Evolutionary conservation across 2,329 filamentous ascomycete genomes (phyloP).

Genomic region (Talaromyces sp.): DNA sequence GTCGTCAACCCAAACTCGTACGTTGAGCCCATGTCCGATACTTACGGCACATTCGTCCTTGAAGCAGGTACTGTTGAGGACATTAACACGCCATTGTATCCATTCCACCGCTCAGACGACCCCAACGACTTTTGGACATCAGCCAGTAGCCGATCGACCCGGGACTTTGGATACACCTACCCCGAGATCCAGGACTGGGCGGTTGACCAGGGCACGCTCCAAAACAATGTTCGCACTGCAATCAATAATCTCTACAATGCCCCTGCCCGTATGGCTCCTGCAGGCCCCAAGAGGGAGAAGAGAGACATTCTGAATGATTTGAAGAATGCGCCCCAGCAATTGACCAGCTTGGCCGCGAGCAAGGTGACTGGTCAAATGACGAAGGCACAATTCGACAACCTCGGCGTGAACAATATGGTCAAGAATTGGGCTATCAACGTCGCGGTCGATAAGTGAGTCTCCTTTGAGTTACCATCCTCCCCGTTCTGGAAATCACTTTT

Average conservation of each 20-base stretch:
- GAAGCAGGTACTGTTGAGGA: conserved; percentile 53
- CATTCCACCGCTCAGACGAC: conserved; percentile 57
- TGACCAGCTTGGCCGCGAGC: neutral
- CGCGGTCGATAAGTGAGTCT: conserved; percentile 40
- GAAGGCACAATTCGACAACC: conserved; percentile 19
- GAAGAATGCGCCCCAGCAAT: neutral
- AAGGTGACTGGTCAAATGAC: conserved; percentile 18
- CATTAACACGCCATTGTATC: conserved; percentile 57
- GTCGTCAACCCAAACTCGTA: conserved; percentile 65
- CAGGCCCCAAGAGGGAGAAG: neutral
- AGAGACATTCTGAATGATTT: neutral
- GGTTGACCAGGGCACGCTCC: conserved; percentile 34
- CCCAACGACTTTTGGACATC: conserved; percentile 64
- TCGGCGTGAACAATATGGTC: conserved; percentile 30
- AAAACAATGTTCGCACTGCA: conserved; percentile 44
- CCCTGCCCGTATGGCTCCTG: neutral
- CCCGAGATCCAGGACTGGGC: conserved; percentile 55
- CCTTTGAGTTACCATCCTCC: neutral
- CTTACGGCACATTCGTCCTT: conserved; percentile 60
- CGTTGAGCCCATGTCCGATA: conserved; percentile 55
- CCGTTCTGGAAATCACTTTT: neutral
- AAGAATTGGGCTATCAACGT: conserved; percentile 66
- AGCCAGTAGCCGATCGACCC: conserved; percentile 55
- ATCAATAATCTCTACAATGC: conserved; percentile 61
- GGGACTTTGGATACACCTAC: conserved; percentile 70